Conservation (phyloP, 768 basidiomycete species). For the Glaciozyma antarctica region DNA sequence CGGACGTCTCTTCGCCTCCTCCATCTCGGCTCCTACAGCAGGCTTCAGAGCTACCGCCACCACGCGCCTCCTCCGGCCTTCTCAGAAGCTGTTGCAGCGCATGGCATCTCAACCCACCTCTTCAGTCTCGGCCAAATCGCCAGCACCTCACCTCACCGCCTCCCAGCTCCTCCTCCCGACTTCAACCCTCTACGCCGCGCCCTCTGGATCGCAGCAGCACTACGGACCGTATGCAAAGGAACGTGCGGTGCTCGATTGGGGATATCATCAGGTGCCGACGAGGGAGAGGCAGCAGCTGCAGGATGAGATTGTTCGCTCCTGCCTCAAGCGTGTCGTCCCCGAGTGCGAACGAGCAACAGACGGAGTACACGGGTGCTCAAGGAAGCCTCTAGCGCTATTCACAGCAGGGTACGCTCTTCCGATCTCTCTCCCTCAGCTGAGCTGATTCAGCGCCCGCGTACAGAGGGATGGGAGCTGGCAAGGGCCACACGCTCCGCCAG, state of each 20-base stretch:
- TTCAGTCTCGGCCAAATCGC: not conserved
- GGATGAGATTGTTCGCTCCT: constrained; percentile 32
- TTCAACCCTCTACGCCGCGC: not conserved
- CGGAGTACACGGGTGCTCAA: not conserved
- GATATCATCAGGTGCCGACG: constrained; percentile 33
- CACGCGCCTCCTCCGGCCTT: too few species aligned
- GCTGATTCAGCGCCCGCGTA: not conserved
- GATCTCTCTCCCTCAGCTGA: not conserved
- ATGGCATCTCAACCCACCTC: not conserved
- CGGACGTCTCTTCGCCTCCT: too few species aligned
- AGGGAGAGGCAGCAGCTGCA: constrained; percentile 31
- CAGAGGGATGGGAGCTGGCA: constrained; percentile 34
- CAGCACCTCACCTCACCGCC: not conserved
- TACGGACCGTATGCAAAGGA: constrained; percentile 13
- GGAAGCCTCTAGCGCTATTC: constrained; percentile 33
- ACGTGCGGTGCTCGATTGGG: constrained; percentile 31
- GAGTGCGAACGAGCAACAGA: constrained; percentile 8
- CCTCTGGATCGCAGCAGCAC: constrained; percentile 13
- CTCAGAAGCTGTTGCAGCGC: too few species aligned
- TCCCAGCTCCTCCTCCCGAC: not conserved
- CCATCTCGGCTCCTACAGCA: too few species aligned
- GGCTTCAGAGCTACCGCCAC: too few species aligned
- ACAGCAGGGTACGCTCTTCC: constrained; percentile 33
- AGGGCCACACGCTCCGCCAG: constrained; percentile 34
- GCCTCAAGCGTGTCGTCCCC: constrained; percentile 12